Evolutionary conservation across 2,329 filamentous ascomycete species (phyloP).

Genomic region (Penicillium sp.): DNA sequence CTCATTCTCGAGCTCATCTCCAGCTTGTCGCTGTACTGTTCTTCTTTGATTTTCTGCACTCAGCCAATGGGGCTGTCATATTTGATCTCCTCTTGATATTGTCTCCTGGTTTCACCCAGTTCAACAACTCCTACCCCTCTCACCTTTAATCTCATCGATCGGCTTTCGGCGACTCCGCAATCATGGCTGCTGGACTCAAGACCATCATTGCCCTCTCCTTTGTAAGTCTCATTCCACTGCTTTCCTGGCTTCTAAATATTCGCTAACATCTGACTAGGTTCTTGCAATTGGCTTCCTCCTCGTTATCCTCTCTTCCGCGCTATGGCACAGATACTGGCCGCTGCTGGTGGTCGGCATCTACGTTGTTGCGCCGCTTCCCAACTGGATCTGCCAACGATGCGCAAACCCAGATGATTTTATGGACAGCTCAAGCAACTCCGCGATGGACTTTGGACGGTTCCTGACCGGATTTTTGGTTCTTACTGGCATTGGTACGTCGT

Average conservation of each 20-base stretch:
- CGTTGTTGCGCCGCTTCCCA: conserved; percentile 87
- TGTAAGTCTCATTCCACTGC: conserved; percentile 53
- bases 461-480: conserved; percentile 92
- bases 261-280: conserved; percentile 53
- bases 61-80: conserved; percentile 21
- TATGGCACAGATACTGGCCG: conserved; percentile 93
- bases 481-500: conserved; percentile 86
- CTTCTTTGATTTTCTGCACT: conserved; percentile 10
- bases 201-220: conserved; percentile 99
- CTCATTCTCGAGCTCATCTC: conserved; percentile 22
- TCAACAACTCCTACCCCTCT: conserved; percentile 6
- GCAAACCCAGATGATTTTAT: conserved; percentile 95
- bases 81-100: conserved; percentile 6
- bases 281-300: conserved; percentile 98
- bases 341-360: conserved; percentile 95
- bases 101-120: conserved; percentile 3
- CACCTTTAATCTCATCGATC: conserved; percentile 5
- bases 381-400: conserved; percentile 90
- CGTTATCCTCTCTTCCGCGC: conserved; percentile 94
- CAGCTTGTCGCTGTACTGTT: conserved; percentile 3
- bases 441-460: conserved; percentile 93
- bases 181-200: conserved; percentile 82
- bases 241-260: neutral
- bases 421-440: conserved; percentile 74
- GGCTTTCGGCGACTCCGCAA: conserved; percentile 30